These are phyloP conservation scores for Lipomyces starkeyi DNA, from an alignment of 805 yeast species.

Conservation along the genomic window DNA sequence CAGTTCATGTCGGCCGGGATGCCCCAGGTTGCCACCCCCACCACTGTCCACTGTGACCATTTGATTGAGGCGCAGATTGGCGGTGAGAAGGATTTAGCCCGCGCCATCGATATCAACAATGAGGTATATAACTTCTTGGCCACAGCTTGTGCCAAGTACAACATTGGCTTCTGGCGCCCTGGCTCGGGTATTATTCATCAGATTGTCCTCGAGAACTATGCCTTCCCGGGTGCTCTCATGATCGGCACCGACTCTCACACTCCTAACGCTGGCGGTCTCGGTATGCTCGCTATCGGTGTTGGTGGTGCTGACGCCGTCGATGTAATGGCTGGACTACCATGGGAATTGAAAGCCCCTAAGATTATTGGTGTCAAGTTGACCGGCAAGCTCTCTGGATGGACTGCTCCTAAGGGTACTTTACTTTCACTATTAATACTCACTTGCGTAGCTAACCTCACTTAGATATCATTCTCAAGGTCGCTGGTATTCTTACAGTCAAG, in stretches of 20 bases:
- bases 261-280: constrained; percentile 98
- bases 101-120: constrained; percentile 83
- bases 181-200: constrained; percentile 99
- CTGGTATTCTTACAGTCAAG: constrained; percentile 91
- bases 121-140: constrained; percentile 96
- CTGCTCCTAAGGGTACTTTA: constrained; percentile 72
- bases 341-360: constrained; percentile 99
- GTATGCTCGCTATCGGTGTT: constrained; percentile 98
- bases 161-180: constrained; percentile 99
- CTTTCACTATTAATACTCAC: background rate
- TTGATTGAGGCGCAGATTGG: constrained; percentile 96
- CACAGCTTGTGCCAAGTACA: constrained; percentile 91
- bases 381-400: constrained; percentile 90
- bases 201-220: constrained; percentile 94
- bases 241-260: constrained; percentile 98
- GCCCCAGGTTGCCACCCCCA: constrained; percentile 86
- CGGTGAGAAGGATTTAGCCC: constrained; percentile 79
- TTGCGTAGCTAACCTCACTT: background rate
- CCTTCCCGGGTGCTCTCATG: constrained; percentile 97
- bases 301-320: constrained; percentile 99
- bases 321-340: constrained; percentile 94
- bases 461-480: constrained; percentile 89
- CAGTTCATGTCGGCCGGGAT: constrained; percentile 98
- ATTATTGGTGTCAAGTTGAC: constrained; percentile 91
- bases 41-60: constrained; percentile 97